Evolutionary conservation across 176 grass and related monocot genomes (phyloP), one percentile per base, ranked within the genome.

Genomic region (Thinopyrum elongatum): DNA sequence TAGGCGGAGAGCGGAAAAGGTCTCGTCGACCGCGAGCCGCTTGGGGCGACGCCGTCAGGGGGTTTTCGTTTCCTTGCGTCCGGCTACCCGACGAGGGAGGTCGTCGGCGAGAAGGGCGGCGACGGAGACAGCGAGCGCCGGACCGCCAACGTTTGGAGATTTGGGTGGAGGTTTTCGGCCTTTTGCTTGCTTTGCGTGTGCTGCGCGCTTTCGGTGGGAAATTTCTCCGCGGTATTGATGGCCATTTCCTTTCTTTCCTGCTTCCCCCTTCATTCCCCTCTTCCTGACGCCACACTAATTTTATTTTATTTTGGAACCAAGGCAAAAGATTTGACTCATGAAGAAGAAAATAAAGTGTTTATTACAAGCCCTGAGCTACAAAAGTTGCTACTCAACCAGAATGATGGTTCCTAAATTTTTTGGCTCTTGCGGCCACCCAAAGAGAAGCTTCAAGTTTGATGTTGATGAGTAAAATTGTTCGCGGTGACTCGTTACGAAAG

Each of bases 11-110:
- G 7, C n/a, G 33, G 65, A 53, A 79, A 79, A 86, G 70, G 89
- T 87, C 80, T 22, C 12, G 8, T 80, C 80, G 67, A 11, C 89
- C 47, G 74, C 44, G 80, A 90, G 88, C 65, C 57, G 65, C 71
- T 70, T 21, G 35, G 44, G 46, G 16, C 4, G 55, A 11, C 12
- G 74, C 59, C 46, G 46, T 61, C 46, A 61, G 77, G 88, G 62
- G 78, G 19, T 76, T 73, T 59, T 74, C 71, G 14, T 17, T 74
- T 74, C 71, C 25, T 28, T 22, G 77, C 86, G 80, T 9, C 10
- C 25, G 10, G 26, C 78, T 62, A 10, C 14, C n/a, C 39, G 34
- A 49, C 73, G 44, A 17, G 22, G 36, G 38, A 13, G 22, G 33
- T 14, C 36, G 26, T 11, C 70, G n/a, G 70, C 70, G 7, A 23